phyloP scores from a whole-genome alignment of 768 basidiomycete genomes.

The Tulasnella sp. region DNA sequence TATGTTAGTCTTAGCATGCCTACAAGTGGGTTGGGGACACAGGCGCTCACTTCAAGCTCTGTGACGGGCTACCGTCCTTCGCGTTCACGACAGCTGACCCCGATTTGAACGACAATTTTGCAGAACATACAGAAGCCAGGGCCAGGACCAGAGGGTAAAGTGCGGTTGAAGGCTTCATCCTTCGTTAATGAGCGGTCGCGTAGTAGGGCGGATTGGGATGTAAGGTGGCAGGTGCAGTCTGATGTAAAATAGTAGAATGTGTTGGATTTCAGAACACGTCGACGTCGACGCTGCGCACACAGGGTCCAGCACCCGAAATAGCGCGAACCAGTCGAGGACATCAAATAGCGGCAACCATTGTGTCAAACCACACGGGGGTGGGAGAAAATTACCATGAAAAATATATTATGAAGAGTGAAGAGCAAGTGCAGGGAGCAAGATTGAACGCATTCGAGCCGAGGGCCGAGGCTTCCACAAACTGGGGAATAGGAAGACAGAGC shows the following conservation, averaged over 20 bases:
- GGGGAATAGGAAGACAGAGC: neutral
- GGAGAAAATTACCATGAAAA: neutral
- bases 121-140: neutral
- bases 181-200: neutral
- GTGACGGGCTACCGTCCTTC: neutral
- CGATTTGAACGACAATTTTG: constrained; percentile 17
- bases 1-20: neutral
- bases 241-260: neutral
- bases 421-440: neutral
- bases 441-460: neutral
- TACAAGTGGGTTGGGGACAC: neutral
- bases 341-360: neutral
- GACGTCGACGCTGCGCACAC: too few relatives aligned
- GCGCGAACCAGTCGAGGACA: neutral
- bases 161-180: neutral
- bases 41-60: neutral
- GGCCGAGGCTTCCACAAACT: neutral
- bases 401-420: neutral
- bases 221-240: neutral
- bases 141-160: neutral
- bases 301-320: neutral
- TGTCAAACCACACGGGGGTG: neutral
- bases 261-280: constrained; percentile 8
- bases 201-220: neutral
- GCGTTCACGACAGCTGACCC: constrained; percentile 15